These are phyloP conservation scores for Cyclospora cayetanensis DNA, from an alignment of 169 alveolate species.

Conservation along the genomic window DNA sequence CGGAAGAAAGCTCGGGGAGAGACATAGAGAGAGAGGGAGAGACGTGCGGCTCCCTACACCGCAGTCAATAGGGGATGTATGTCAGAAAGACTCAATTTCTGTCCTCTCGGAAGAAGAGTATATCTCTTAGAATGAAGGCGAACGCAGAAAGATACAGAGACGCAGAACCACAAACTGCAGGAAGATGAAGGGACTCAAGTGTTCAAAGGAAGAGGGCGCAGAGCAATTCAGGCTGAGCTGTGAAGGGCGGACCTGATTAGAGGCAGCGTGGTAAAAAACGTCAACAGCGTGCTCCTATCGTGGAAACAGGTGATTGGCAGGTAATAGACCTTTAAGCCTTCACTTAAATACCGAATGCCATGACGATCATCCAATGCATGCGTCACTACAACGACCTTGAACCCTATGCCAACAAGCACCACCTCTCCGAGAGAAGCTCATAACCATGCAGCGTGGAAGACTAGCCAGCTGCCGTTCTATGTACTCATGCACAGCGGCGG, in stretches of 20 bases:
- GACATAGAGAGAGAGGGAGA: no score
- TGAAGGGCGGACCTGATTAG: slow-evolving; percentile 44
- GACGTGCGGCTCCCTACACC: no score
- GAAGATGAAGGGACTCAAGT: slow-evolving; percentile 55
- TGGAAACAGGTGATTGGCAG: slow-evolving; percentile 89
- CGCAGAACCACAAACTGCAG: neutral
- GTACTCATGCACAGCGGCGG: no score
- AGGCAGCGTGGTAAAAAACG: slow-evolving; percentile 75
- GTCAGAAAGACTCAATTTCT: no score
- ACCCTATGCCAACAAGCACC: no score
- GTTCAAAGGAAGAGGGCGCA: neutral
- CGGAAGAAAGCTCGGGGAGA: no score
- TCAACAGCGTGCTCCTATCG: slow-evolving; percentile 84
- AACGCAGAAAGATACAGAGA: slow-evolving; percentile 72
- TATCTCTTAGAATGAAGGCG: no score
- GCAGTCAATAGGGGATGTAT: no score
- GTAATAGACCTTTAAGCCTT: slow-evolving; percentile 98
- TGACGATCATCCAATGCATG: slow-evolving; percentile 91
- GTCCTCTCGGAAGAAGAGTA: no score
- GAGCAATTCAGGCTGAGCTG: neutral
- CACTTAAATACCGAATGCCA: slow-evolving; percentile 97
- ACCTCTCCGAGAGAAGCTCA: no score
- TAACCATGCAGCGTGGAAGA: no score
- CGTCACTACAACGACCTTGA: slow-evolving; percentile 96
- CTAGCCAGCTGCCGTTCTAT: no score